phyloP scores from a whole-genome alignment of 2,329 filamentous ascomycete species.

The Aschersonia sp. region DNA sequence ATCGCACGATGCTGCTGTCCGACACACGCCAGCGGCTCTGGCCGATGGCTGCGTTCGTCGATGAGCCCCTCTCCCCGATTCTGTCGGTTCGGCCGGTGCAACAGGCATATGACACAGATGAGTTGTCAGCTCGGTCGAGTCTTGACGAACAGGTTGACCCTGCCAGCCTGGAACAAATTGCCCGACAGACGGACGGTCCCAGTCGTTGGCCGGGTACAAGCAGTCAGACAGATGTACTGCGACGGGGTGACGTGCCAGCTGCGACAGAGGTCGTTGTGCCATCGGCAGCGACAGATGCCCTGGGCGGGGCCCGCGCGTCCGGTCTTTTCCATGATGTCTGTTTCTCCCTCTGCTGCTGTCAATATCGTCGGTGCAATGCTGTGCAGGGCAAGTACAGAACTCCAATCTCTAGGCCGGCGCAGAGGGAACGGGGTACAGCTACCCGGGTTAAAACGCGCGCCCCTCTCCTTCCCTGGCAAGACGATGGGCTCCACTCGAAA shows the following conservation, averaged over 20 bases:
- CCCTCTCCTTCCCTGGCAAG: not conserved
- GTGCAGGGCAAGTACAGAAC: too few species aligned
- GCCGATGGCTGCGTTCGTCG: not conserved
- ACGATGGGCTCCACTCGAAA: too few species aligned
- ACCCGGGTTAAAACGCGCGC: not conserved
- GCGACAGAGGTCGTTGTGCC: not conserved
- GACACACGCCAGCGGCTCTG: too few species aligned
- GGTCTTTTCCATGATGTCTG: too few species aligned
- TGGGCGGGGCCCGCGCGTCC: not conserved
- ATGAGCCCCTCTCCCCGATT: too few species aligned
- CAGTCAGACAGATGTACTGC: not conserved
- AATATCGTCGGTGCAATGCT: too few species aligned
- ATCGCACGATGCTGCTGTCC: not conserved
- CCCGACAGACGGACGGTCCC: not conserved
- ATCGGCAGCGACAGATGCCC: not conserved
- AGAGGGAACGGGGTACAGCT: not conserved
- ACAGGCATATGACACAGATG: too few species aligned
- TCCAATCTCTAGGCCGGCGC: too few species aligned
- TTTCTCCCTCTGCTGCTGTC: too few species aligned
- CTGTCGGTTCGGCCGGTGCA: too few species aligned
- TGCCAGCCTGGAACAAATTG: not conserved
- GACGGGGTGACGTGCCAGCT: too few species aligned
- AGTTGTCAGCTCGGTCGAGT: not conserved
- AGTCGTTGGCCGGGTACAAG: not conserved
- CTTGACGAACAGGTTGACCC: not conserved